These are phyloP conservation scores for Fragaria vesca DNA, from an alignment of 306 rosid species.

Conservation along the genomic window DNA sequence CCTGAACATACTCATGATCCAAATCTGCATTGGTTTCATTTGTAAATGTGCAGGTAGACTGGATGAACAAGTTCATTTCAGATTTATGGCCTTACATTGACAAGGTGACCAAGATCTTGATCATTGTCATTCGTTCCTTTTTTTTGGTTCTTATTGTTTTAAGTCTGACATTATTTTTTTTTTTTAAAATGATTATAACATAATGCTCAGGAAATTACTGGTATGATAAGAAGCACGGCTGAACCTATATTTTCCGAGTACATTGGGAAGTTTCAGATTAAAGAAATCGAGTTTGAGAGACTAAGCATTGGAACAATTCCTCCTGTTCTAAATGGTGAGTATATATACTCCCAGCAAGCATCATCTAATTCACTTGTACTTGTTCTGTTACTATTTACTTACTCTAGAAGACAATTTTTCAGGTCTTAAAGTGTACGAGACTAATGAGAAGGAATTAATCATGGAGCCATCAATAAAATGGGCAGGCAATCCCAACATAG, in stretches of 20 bases:
- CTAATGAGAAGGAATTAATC: conserved; percentile 77
- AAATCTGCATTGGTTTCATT: conserved; percentile 12
- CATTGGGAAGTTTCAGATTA: conserved; percentile 64
- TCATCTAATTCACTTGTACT: background rate
- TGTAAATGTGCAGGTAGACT: conserved; percentile 58
- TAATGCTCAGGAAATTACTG: conserved; percentile 45
- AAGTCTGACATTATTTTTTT: background rate
- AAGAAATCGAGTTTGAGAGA: conserved; percentile 52
- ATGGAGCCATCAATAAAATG: conserved; percentile 80
- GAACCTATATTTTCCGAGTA: conserved; percentile 66
- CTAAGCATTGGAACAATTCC: conserved; percentile 70
- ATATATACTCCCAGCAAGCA: conserved; percentile 5
- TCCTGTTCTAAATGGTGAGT: conserved; percentile 57
- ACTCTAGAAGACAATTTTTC: conserved; percentile 21
- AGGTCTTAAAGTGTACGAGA: conserved; percentile 75
- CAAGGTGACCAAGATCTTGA: conserved; percentile 38
- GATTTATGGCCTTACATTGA: conserved; percentile 75
- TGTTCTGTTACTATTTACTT: conserved; percentile 1
- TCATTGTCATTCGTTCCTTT: background rate
- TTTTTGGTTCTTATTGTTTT: background rate
- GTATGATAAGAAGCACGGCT: conserved; percentile 38
- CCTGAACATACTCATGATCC: background rate
- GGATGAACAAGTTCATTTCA: conserved; percentile 61
- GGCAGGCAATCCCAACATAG: conserved; percentile 88
- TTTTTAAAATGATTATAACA: background rate